These are phyloP conservation scores for Trifolium pratense DNA, from an alignment of 306 rosid genomes.

Conservation along the genomic window DNA sequence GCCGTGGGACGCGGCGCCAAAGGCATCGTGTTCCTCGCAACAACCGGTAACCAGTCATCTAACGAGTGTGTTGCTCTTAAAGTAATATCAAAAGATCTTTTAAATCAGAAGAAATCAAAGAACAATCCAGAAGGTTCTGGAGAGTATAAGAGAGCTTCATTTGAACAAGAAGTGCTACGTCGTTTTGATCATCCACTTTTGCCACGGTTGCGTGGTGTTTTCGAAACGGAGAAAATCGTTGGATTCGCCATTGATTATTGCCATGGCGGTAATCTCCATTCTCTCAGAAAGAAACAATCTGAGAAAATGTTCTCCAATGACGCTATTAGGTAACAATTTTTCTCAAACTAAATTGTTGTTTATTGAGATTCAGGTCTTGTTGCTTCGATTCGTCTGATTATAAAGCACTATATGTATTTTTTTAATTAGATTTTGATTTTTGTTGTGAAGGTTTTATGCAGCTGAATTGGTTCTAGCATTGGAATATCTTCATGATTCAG, in stretches of 20 bases:
- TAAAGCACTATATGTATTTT: neutral
- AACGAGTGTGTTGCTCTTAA: constrained; percentile 69
- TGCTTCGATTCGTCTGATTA: neutral
- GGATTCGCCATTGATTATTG: constrained; percentile 88
- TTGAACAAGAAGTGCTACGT: constrained; percentile 72
- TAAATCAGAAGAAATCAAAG: constrained; percentile 54
- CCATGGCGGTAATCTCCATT: constrained; percentile 79
- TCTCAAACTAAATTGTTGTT: too few relatives aligned
- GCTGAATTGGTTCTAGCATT: constrained; percentile 83
- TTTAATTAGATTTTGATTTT: constrained; percentile 8
- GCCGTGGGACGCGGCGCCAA: constrained; percentile 94
- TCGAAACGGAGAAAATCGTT: constrained; percentile 63
- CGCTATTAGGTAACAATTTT: constrained; percentile 53
- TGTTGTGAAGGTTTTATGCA: constrained; percentile 69
- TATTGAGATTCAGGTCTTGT: neutral
- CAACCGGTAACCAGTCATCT: constrained; percentile 26
- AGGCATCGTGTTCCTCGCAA: constrained; percentile 78
- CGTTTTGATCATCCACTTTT: constrained; percentile 73
- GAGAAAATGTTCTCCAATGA: constrained; percentile 92
- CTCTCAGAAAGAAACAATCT: constrained; percentile 70
- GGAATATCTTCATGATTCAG: constrained; percentile 76
- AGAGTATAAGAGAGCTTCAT: constrained; percentile 69
- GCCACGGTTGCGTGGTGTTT: constrained; percentile 70
- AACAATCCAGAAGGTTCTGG: constrained; percentile 1
- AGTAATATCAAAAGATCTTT: constrained; percentile 69